Conservation (phyloP, 495 filamentous ascomycete genomes). For the Rhizodiscina lignyota region DNA sequence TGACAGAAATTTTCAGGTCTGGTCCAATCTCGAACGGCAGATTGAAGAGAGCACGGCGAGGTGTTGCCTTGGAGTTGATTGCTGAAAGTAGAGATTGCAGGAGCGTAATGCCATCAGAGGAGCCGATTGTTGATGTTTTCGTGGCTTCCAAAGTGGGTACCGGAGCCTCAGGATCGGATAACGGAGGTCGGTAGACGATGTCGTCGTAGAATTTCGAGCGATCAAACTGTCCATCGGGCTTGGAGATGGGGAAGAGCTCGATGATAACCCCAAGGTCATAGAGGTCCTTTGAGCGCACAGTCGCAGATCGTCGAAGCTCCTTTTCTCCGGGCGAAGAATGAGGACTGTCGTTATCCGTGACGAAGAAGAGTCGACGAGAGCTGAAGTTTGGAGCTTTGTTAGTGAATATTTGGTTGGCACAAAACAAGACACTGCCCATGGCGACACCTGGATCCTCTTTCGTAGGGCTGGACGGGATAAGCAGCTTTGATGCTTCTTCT, state of each 20-base stretch:
- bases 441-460: slow-evolving; percentile 50
- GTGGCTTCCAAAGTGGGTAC: slow-evolving; percentile 24
- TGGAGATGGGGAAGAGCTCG: slow-evolving; percentile 84
- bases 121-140: slow-evolving; percentile 30
- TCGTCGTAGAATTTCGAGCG: slow-evolving; percentile 76
- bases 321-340: slow-evolving; percentile 51
- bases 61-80: slow-evolving; percentile 77
- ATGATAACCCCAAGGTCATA: slow-evolving; percentile 90
- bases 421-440: slow-evolving; percentile 87
- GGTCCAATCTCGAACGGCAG: slow-evolving; percentile 76
- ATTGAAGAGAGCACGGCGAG: slow-evolving; percentile 76
- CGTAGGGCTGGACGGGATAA: slow-evolving; percentile 48
- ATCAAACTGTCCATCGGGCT: slow-evolving; percentile 59
- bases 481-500: slow-evolving; percentile 39
- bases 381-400: slow-evolving; percentile 89
- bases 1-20: slow-evolving; percentile 70
- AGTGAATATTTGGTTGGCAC: slow-evolving; percentile 91
- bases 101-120: slow-evolving; percentile 70
- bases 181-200: slow-evolving; percentile 26
- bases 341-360: slow-evolving; percentile 89
- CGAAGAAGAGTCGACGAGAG: slow-evolving; percentile 80
- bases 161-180: slow-evolving; percentile 51
- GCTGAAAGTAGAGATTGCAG: slow-evolving; percentile 71
- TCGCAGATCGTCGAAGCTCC: slow-evolving; percentile 50
- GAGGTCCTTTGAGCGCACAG: slow-evolving; percentile 80